Percentiles rank a stretch among this genome's conserved stretches.
Evolutionary conservation across 768 basidiomycete genomes (phyloP).

Genomic region (Solioccasus polychromus): DNA sequence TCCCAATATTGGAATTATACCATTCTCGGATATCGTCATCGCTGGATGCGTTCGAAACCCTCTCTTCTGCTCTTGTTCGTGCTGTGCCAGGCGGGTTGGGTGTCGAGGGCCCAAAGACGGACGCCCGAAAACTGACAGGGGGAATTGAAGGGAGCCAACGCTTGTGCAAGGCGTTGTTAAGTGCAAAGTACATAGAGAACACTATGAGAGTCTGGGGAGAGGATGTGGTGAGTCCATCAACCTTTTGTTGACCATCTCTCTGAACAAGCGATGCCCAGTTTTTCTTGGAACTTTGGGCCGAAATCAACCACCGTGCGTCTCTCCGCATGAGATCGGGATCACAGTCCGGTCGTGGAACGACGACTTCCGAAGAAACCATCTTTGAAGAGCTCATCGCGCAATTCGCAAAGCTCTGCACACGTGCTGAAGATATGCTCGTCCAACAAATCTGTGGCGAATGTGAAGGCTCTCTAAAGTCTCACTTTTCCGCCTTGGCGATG

Average conservation of each 20-base stretch:
- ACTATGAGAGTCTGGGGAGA: constrained; percentile 85
- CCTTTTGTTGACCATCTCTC: neutral
- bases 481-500: constrained; percentile 56
- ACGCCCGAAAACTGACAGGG: constrained; percentile 66
- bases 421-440: constrained; percentile 88
- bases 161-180: constrained; percentile 82
- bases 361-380: constrained; percentile 58
- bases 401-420: constrained; percentile 56
- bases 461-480: constrained; percentile 67
- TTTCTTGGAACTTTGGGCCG: constrained; percentile 87
- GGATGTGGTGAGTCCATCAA: constrained; percentile 63
- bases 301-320: constrained; percentile 60
- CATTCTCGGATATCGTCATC: constrained; percentile 75
- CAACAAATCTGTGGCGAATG: constrained; percentile 82
- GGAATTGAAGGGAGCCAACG: constrained; percentile 83
- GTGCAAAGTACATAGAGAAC: constrained; percentile 67
- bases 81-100: constrained; percentile 90
- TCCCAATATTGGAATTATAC: constrained; percentile 81
- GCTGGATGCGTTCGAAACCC: constrained; percentile 89
- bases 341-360: constrained; percentile 31
- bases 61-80: constrained; percentile 83
- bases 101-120: constrained; percentile 41
- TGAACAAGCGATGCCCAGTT: constrained; percentile 49
- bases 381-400: constrained; percentile 74
- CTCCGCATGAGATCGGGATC: constrained; percentile 54